Conservation (phyloP, 306 rosid species). For the Betula pendula region DNA sequence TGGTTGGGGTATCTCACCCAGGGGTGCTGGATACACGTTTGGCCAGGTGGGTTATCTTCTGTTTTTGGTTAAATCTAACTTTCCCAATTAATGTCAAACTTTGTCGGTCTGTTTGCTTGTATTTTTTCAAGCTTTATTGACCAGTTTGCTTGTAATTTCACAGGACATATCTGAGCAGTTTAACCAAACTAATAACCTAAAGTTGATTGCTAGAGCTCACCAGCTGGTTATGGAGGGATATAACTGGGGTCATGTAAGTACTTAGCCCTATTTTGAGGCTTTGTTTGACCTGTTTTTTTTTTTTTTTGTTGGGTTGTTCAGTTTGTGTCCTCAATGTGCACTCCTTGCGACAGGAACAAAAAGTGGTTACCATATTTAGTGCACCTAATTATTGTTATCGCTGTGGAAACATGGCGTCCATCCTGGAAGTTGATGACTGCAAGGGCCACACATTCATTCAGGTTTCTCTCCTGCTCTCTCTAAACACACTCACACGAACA, state of each 20-base stretch:
- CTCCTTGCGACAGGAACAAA: constrained; percentile 67
- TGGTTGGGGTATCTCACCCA: constrained; percentile 97
- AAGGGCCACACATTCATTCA: constrained; percentile 93
- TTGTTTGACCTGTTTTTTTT: constrained; percentile 7
- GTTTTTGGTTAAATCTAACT: neutral
- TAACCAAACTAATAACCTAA: constrained; percentile 86
- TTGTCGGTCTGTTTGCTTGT: constrained; percentile 1
- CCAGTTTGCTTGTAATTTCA: neutral
- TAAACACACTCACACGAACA: neutral
- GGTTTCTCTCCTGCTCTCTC: constrained; percentile 40
- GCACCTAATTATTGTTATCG: constrained; percentile 97
- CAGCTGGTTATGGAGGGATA: constrained; percentile 99
- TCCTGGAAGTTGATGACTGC: constrained; percentile 95
- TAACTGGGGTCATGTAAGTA: constrained; percentile 88
- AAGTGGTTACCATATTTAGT: constrained; percentile 91
- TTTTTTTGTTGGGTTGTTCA: constrained; percentile 11
- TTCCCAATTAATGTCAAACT: neutral
- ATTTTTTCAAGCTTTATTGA: neutral
- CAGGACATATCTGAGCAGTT: constrained; percentile 97
- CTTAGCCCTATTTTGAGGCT: constrained; percentile 6
- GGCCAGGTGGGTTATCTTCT: constrained; percentile 63
- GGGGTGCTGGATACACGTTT: constrained; percentile 95
- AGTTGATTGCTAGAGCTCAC: constrained; percentile 96
- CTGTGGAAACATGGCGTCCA: constrained; percentile 96
- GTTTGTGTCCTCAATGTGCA: constrained; percentile 9